Evolutionary conservation across 495 filamentous ascomycete species (phyloP).

Genomic region (Aspergillus incahuasiensis): DNA sequence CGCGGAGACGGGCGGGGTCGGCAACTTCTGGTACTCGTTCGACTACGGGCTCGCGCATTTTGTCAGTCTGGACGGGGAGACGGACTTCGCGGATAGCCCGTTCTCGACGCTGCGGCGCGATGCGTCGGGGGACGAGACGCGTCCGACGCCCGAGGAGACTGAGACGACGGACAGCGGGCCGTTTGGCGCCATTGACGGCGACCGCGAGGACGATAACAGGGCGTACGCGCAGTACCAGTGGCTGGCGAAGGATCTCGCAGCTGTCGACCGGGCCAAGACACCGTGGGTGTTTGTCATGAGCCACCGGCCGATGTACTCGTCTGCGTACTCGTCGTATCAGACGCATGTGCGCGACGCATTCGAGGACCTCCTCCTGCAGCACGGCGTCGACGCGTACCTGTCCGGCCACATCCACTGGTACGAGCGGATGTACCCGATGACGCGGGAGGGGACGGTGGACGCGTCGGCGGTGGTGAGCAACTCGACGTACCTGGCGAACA

Average conservation of each 20-base stretch:
- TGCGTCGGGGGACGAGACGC: constrained; percentile 32
- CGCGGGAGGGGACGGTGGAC: constrained; percentile 29
- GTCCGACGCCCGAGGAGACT: constrained; percentile 38
- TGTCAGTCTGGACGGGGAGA: constrained; percentile 45
- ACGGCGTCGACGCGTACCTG: constrained; percentile 54
- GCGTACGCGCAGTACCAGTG: constrained; percentile 47
- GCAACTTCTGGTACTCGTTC: constrained; percentile 57
- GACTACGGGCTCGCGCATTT: constrained; percentile 52
- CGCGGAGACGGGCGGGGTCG: constrained; percentile 40
- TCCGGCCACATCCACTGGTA: constrained; percentile 56
- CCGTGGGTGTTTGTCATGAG: constrained; percentile 55
- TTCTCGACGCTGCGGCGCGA: constrained; percentile 41
- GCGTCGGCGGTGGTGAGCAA: constrained; percentile 34
- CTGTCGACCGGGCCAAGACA: constrained; percentile 44
- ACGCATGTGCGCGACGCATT: constrained; percentile 45
- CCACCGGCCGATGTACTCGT: constrained; percentile 55
- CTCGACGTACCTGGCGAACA: constrained; percentile 39
- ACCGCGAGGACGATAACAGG: constrained; percentile 34
- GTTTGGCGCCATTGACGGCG: constrained; percentile 41
- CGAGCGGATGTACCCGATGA: constrained; percentile 41
- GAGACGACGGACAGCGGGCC: constrained; percentile 47
- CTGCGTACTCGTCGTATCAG: constrained; percentile 35
- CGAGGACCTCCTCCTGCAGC: constrained; percentile 50
- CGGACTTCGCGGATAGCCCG: constrained; percentile 44
- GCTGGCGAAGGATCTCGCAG: constrained; percentile 43